Evolutionary conservation across 345 rosid genomes (phyloP), one percentile per base, ranked within the genome.

Genomic region (Pelargonium nanum): DNA sequence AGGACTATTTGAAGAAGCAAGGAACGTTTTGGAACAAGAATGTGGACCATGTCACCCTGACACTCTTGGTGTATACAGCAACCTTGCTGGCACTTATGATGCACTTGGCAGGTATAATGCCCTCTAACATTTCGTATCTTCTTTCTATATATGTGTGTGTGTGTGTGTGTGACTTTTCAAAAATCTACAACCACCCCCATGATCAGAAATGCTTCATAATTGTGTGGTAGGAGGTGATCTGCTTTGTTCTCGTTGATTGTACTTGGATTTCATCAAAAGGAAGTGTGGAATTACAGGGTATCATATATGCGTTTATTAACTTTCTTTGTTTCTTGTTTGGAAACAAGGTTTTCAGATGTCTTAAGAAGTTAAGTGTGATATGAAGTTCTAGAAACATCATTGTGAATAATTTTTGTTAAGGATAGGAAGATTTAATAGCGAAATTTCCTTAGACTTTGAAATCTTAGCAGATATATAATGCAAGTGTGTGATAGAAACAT

Each of bases 61-160:
- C 73, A 92, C 98, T 15, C 85, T 92, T 10, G 96, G 89, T 22
- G 83, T 92, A 17, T 89, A 85, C 58, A 92, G 91, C 76, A 92
- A 92, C 69, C 96, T 92, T 22, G 93, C 98, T 4, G 98, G 95
- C 69, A 82, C 87, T 15, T 92, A 92, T 66, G 96, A 92, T 75
- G 98, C 98, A 53, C 62, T 78, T 71, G 96, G 96, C 73, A 86
- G 98, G 98, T 91, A 70, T 45, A 28, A 60, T 66, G 10, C n/a
- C 58, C 57, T 56, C 24, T 25, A 50, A 26, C 65, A 22, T 53
- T 70, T 67, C 60, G 58, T 25, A 26, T 24, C 24, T 19, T 72
- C 34, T 59, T 34, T 17, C 34, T 55, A 24, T 60, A 51, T 26
- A 24, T 19, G 19, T 30, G 9, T 20, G 56, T 54, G n/a, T n/a